Conservation (phyloP, 1,284 basidiomycete genomes). For the Fomitiporia mediterranea region DNA sequence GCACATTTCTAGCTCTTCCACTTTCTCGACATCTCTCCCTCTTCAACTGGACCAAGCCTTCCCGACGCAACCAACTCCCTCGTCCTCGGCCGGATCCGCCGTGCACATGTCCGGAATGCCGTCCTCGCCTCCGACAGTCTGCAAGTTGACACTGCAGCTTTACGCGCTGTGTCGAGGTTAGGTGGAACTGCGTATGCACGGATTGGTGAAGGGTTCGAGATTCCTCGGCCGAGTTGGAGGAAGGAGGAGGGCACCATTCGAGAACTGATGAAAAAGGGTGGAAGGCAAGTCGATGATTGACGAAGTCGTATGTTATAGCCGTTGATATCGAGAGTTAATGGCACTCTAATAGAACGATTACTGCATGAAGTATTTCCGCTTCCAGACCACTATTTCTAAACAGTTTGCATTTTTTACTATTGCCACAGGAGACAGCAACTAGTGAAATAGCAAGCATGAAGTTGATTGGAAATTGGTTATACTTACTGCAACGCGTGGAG, state of each 20-base stretch:
- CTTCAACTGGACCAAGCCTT: slow-evolving; percentile 27
- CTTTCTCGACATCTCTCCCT: slow-evolving; percentile 45
- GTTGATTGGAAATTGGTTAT: too few relatives aligned
- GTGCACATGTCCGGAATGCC: slow-evolving; percentile 54
- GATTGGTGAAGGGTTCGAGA: slow-evolving; percentile 51
- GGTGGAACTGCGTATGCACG: slow-evolving; percentile 59
- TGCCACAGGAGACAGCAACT: too few relatives aligned
- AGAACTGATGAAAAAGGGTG: too few relatives aligned
- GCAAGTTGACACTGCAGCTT: slow-evolving; percentile 53
- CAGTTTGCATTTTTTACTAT: too few relatives aligned
- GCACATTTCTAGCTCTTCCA: slow-evolving; percentile 20
- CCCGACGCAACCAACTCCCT: slow-evolving; percentile 49
- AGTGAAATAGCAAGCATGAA: too few relatives aligned
- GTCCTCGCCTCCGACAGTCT: slow-evolving; percentile 46
- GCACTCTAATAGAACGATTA: too few relatives aligned
- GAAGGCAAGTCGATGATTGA: too few relatives aligned
- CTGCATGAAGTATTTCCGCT: too few relatives aligned
- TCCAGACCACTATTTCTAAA: too few relatives aligned
- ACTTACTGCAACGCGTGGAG: too few relatives aligned
- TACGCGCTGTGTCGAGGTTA: slow-evolving; percentile 58
- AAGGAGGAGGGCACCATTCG: slow-evolving; percentile 34
- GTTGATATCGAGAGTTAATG: too few relatives aligned
- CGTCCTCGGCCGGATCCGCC: slow-evolving; percentile 60
- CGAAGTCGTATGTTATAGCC: too few relatives aligned
- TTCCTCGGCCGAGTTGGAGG: slow-evolving; percentile 56